Percentiles rank a stretch among this genome's conserved stretches.
Evolutionary conservation across 1,284 basidiomycete species (phyloP).

Genomic region (Cutaneotrichosporon arboriforme): DNA sequence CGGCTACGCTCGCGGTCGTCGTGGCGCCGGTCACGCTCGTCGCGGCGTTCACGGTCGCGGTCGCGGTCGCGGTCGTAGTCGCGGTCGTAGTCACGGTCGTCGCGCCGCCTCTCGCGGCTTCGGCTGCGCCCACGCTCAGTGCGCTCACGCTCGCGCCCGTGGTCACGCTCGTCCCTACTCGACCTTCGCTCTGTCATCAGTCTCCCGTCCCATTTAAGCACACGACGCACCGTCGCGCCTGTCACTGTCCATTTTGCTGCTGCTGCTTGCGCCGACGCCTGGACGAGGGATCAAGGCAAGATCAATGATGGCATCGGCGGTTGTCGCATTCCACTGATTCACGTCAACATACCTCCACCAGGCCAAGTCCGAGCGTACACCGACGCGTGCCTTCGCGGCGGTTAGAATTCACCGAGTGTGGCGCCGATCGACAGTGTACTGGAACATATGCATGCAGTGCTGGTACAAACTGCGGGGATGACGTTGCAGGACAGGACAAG

Average conservation of each 20-base stretch:
- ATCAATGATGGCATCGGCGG: too few relatives aligned
- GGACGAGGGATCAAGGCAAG: too few relatives aligned
- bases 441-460: too few relatives aligned
- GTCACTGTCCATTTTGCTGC: too few relatives aligned
- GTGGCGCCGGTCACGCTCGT: too few relatives aligned
- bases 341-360: too few relatives aligned
- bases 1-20: background rate
- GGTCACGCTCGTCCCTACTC: background rate
- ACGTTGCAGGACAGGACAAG: too few relatives aligned
- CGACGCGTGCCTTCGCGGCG: background rate
- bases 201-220: background rate
- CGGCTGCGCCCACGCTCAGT: background rate
- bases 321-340: too few relatives aligned
- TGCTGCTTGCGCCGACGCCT: too few relatives aligned
- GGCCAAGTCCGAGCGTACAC: background rate
- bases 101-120: constrained; percentile 1
- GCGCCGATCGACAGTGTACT: background rate
- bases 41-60: background rate
- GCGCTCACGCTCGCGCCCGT: background rate
- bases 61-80: constrained; percentile 6
- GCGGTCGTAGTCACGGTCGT: constrained; percentile 4
- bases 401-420: constrained; percentile 11
- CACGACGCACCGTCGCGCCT: too few relatives aligned
- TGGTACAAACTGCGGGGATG: background rate
- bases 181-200: background rate